phyloP scores from a whole-genome alignment of 345 rosid genomes.

The Reutealis trisperma region DNA sequence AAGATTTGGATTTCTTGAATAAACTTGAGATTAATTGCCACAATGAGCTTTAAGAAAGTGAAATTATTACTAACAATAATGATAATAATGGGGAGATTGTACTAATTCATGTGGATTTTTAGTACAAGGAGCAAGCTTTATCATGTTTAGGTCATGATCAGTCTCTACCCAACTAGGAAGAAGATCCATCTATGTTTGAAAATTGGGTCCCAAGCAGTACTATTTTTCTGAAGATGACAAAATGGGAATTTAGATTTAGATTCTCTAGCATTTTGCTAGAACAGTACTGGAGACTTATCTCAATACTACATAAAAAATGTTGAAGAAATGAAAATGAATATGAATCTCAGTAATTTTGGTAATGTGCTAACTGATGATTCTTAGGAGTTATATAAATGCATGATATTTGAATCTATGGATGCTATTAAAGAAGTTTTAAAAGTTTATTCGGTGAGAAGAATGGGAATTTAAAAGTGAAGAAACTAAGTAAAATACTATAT shows the following conservation, averaged over 20 bases:
- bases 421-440: no score
- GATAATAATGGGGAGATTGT: not conserved
- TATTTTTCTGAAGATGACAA: conserved; percentile 8
- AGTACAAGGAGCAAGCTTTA: not conserved
- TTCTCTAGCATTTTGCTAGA: conserved; percentile 31
- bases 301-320: no score
- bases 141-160: not conserved
- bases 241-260: conserved; percentile 36
- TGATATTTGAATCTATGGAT: no score
- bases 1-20: conserved; percentile 25
- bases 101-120: not conserved
- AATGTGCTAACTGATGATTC: no score
- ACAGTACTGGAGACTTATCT: no score
- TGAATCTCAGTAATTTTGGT: no score
- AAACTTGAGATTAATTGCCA: conserved; percentile 1
- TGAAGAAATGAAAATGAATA: no score
- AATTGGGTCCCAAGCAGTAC: conserved; percentile 27
- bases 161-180: not conserved
- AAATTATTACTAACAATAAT: no score
- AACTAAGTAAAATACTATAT: no score
- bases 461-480: no score
- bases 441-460: no score
- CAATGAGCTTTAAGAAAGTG: conserved; percentile 1
- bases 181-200: not conserved
- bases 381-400: no score